Evolutionary conservation across 2,329 filamentous ascomycete species (phyloP).

Genomic region (Arthroderma uncinatum): DNA sequence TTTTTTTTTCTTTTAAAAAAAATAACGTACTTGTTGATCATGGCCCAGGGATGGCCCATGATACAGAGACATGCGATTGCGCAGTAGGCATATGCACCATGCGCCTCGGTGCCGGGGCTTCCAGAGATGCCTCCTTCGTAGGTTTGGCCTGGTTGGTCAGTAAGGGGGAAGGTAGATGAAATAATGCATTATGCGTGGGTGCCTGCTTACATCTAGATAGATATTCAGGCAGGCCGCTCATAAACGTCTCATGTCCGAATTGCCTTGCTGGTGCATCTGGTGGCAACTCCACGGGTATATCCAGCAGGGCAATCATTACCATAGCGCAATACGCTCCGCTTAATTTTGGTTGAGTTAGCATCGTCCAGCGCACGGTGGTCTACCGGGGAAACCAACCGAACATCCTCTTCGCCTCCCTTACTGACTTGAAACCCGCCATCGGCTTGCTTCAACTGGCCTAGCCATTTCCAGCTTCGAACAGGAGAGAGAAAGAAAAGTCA

Average conservation of each 20-base stretch:
- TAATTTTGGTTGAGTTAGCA: slow-evolving; percentile 12
- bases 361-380: background rate
- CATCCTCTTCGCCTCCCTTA: slow-evolving; percentile 79
- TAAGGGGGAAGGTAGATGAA: background rate
- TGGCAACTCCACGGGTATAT: slow-evolving; percentile 70
- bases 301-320: slow-evolving; percentile 69
- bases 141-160: slow-evolving; percentile 56
- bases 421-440: slow-evolving; percentile 86
- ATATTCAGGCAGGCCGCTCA: slow-evolving; percentile 66
- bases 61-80: slow-evolving; percentile 81
- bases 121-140: slow-evolving; percentile 90
- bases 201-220: slow-evolving; percentile 59
- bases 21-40: slow-evolving; percentile 54
- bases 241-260: slow-evolving; percentile 54
- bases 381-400: slow-evolving; percentile 55
- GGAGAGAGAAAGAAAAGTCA: too few relatives aligned
- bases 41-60: slow-evolving; percentile 64
- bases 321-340: slow-evolving; percentile 88
- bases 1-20: too few relatives aligned
- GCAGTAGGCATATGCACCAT: slow-evolving; percentile 95
- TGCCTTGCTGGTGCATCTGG: slow-evolving; percentile 56
- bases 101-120: slow-evolving; percentile 77
- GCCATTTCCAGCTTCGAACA: slow-evolving; percentile 62
- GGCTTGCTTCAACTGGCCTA: slow-evolving; percentile 72
- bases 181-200: background rate